Evolutionary conservation across 305 asterid species (phyloP).

Genomic region (Ilex paraguariensis): DNA sequence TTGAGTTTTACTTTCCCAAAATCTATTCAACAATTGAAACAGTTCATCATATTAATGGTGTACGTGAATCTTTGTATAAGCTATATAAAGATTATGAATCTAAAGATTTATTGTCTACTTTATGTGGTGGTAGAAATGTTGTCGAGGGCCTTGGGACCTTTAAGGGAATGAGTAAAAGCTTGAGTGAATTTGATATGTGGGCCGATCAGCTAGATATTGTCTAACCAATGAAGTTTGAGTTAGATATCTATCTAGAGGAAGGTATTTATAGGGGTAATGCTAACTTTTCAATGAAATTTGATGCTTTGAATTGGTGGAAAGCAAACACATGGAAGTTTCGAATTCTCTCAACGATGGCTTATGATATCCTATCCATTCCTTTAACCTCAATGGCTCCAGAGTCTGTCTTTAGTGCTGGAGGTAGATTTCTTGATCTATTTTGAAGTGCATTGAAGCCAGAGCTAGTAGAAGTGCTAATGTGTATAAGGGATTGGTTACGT

Average conservation of each 20-base stretch:
- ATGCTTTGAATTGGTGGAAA: neutral
- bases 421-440: neutral
- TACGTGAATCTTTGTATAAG: neutral
- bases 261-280: neutral
- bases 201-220: too few species aligned
- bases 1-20: constrained; percentile 1
- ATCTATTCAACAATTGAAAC: neutral
- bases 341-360: neutral
- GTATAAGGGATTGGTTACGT: too few species aligned
- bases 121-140: too few species aligned
- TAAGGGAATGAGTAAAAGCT: too few species aligned
- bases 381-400: neutral
- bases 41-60: neutral
- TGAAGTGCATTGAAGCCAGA: too few species aligned
- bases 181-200: too few species aligned
- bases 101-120: neutral
- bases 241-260: neutral
- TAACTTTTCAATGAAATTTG: neutral
- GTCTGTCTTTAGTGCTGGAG: neutral
- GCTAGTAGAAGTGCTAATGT: too few species aligned
- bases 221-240: neutral
- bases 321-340: neutral
- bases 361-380: constrained; percentile 7
- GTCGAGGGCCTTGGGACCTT: too few species aligned
- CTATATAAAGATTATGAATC: neutral